Evolutionary conservation across 1,284 basidiomycete genomes (phyloP), one percentile per base, ranked within the genome.

Genomic region (Tetrapyrgos nigripes): DNA sequence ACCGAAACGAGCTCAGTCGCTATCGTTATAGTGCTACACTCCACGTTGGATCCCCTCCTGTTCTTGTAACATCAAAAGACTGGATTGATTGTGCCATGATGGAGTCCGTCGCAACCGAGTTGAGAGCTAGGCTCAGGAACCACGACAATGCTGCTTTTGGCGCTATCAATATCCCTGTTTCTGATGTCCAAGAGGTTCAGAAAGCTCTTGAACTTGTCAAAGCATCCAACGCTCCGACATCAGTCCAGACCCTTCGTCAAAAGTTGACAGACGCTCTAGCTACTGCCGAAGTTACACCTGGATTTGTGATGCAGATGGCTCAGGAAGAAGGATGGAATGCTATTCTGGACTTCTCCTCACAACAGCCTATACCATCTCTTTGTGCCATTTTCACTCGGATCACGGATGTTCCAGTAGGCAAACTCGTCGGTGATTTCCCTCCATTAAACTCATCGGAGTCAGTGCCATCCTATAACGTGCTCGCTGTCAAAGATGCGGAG

Each of bases 1-100:
- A 77, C 82, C 62, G 87, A 81, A 9, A 75, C 68, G 62, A 82
- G 81, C 21, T 76, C 71, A 6, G 67, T 19, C 50, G 50, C 13
- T 52, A 52, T 52, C 50, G 50, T 2, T 52, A 40, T 27, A 52
- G 24, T 9, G 53, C 47, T 21, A 21, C 47, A 3, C 45, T 55
- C 11, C 53, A 55, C 13, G 44, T 55, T 11, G 27, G 28, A 17
- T 8, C 3, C 17, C 44, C 23, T 8, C 53, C 53, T n/a, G 10
- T 19, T 13, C 23, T 55, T 13, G 24, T 29, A 9, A 47, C 9
- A 23, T 26, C 53, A 8, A 26, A 29, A 23, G 37, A 24, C 19
- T 55, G 44, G 43, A 26, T 55, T 47, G 46, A 48, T 13, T 55
- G 44, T 17, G 5, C 44, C 26, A 14, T 11, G 6, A n/a, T 21